Evolutionary conservation across 73 alveolate species (phyloP), one percentile per base, ranked within the genome.

Genomic region (Breviolum minutum): DNA sequence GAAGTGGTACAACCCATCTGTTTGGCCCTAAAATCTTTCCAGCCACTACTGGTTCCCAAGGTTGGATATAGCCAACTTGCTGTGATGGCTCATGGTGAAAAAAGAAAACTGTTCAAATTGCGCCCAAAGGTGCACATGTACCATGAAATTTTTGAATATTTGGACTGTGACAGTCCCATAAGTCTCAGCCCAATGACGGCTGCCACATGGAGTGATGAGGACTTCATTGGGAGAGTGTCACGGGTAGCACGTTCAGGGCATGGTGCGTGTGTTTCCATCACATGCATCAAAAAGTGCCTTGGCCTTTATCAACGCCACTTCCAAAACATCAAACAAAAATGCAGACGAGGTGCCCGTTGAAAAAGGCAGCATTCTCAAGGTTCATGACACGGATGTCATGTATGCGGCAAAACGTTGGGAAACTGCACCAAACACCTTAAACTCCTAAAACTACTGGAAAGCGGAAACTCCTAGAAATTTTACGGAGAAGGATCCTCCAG

Each of bases 291-390:
- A 30, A 79, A 79, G 40, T 29, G 63, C 40, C 40, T 79, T 7
- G 87, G 87, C 68, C 40, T 13, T 32, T 79, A 79, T 64, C 29
- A 79, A 32, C 29, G 87, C 87, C 87, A 79, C 10, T 79, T 79
- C 40, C 66, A 79, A n/a, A n/a, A n/a, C n/a, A n/a, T n/a, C 66
- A 79, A 79, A 13, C 20, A 32, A 29, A 79, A 79, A 2, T 27
- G 87, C 87, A 32, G 87, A 79, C 87, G n/a, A 79, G 87, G 40
- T 32, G 66, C 87, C 5, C 10, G 17, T 32, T 10, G 54, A 27
- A 29, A 30, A 70, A 70, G 27, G 24, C 6, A 7, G 9, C 27
- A 70, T 70, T 26, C 20, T 24, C 60, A 8, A 7, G 8, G 60
- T 19, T 40, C 32, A 40, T 11, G 60, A 17, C 69, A 64, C 16